phyloP scores from a whole-genome alignment of 768 basidiomycete genomes.

The Nidularia sp. region DNA sequence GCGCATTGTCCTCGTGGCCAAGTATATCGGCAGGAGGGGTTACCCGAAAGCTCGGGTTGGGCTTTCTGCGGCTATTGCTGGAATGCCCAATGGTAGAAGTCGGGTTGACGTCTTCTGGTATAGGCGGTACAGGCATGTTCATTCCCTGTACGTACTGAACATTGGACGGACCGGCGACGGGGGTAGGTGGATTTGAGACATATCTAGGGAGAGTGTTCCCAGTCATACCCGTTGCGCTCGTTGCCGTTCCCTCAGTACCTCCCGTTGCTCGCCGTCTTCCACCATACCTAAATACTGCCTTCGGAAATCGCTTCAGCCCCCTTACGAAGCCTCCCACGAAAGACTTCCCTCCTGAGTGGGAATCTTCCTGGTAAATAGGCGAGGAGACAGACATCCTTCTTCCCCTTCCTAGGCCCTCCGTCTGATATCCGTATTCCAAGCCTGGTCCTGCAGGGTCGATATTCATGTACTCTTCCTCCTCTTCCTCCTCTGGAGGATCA shows the following conservation, averaged over 20 bases:
- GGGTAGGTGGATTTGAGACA: slow-evolving; percentile 32
- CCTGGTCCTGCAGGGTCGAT: slow-evolving; percentile 18
- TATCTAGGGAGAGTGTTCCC: slow-evolving; percentile 29
- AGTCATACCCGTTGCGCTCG: slow-evolving; percentile 21
- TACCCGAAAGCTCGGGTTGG: slow-evolving; percentile 21
- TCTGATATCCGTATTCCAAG: no score
- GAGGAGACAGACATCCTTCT: background rate
- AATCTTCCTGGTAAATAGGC: no score
- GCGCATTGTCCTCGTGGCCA: slow-evolving; percentile 19
- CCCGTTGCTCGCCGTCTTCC: slow-evolving; percentile 13
- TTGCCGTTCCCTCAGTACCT: slow-evolving; percentile 21
- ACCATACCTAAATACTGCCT: slow-evolving; percentile 23
- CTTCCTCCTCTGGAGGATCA: slow-evolving; percentile 19
- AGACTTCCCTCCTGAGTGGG: slow-evolving; percentile 17
- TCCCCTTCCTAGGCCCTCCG: background rate
- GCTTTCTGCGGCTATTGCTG: slow-evolving; percentile 11
- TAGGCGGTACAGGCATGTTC: slow-evolving; percentile 20
- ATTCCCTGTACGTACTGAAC: slow-evolving; percentile 26
- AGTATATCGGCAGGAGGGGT: slow-evolving; percentile 22
- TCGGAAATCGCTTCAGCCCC: slow-evolving; percentile 28
- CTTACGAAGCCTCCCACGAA: slow-evolving; percentile 33
- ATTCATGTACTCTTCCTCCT: slow-evolving; percentile 19
- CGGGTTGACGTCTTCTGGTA: slow-evolving; percentile 14
- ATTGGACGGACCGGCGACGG: slow-evolving; percentile 25
- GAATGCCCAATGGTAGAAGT: no score